A percentile compares a stretch with the other conserved stretches of the same genome.
phyloP scores from a whole-genome alignment of 139 green algal genomes.

The Tetradesmus lagerheimii region DNA sequence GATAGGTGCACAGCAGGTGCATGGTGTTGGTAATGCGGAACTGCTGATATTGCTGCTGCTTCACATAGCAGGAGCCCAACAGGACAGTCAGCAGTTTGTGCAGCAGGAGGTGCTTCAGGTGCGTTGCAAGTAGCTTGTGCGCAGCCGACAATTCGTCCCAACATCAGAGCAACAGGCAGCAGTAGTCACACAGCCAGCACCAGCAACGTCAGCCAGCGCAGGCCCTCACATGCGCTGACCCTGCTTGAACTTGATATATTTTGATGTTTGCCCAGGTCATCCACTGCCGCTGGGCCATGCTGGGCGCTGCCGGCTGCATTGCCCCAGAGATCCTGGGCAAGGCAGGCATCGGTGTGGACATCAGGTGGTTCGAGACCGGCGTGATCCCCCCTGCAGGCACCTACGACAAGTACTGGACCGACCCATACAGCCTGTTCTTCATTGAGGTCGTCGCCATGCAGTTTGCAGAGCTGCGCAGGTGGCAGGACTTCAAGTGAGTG shows the following conservation, averaged over 20 bases:
- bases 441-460: slow-evolving; percentile 94
- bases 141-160: too few relatives aligned
- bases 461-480: slow-evolving; percentile 95
- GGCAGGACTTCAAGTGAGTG: slow-evolving; percentile 74
- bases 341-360: slow-evolving; percentile 64
- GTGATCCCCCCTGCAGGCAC: slow-evolving; percentile 89
- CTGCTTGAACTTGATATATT: not conserved
- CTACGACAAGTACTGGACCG: slow-evolving; percentile 89
- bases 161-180: not conserved
- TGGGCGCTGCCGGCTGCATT: slow-evolving; percentile 95
- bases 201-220: not conserved
- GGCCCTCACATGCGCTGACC: not conserved
- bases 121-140: too few relatives aligned
- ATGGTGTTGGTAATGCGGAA: not conserved
- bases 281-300: slow-evolving; percentile 95
- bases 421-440: slow-evolving; percentile 96
- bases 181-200: not conserved
- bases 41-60: not conserved
- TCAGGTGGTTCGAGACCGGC: slow-evolving; percentile 91
- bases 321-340: slow-evolving; percentile 93
- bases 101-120: too few relatives aligned
- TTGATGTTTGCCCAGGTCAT: slow-evolving; percentile 69
- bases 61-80: too few relatives aligned
- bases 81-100: not conserved
- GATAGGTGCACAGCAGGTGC: not conserved